Evolutionary conservation across 805 yeast species (phyloP), one percentile per base, ranked within the genome.

Genomic region (Yarrowia yakushimensis): DNA sequence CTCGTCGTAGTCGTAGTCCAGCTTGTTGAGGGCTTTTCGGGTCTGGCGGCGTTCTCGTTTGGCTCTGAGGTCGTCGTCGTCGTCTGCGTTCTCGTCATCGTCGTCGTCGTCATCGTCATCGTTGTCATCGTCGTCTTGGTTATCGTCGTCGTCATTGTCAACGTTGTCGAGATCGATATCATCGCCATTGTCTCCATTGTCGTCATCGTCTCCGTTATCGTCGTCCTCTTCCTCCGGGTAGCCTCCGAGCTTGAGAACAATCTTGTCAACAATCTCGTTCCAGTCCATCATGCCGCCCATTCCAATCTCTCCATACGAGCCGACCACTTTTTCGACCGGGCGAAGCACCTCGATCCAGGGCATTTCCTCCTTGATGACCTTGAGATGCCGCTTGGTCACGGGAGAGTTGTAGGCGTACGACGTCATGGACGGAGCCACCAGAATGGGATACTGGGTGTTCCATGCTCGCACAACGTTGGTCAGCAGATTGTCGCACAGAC

Each of bases 281-380:
- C 96, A 90, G 69, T 94, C 98, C 86, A 92, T 87, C 98, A 94
- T 94, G 62, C 99, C 98, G 54, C 99, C 98, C 90, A 94, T 88
- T n/a, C 98, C 98, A 23, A 94, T 91, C 69, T 93, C 98, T 65
- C 99, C 98, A 76, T 92, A 90, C 42, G 90, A 82, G 63, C 96
- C 90, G 70, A 88, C 85, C 6, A 93, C 96, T 74, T 93, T 93
- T 73, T 93, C 99, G 23, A 91, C 90, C 0, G 99, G 99, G 72
- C 86, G 87, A 71, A 94, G 80, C n/a, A 93, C 84, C 67, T 90
- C 96, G 66, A 93, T 86, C 93, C 96, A 93, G 34, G 93, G 90
- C 94, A 94, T 92, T 67, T 91, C 97, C 66, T 90, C 96, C 50
- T 83, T 81, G 63, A 93, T 83, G 34, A 87, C 77, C 64, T 83